These are phyloP conservation scores for Miscanthus sacchariflorus DNA, from an alignment of 202 grass and related monocot species.

Conservation along the genomic window DNA sequence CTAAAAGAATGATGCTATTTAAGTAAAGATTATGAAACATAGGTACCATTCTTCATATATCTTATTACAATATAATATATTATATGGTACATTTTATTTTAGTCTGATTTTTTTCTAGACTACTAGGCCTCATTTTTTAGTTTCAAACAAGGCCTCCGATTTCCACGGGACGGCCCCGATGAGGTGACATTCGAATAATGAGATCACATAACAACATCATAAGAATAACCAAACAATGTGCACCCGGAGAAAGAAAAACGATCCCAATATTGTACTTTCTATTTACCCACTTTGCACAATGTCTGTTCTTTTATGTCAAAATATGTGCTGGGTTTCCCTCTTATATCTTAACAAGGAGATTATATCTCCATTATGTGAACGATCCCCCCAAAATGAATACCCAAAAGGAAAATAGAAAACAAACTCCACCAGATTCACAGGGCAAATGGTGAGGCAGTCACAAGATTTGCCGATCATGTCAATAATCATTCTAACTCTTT, in stretches of 20 bases:
- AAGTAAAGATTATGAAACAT: too few relatives aligned
- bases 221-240: background rate
- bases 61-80: too few relatives aligned
- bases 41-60: too few relatives aligned
- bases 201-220: background rate
- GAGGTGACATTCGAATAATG: background rate
- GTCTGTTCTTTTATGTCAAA: constrained; percentile 32
- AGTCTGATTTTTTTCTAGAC: too few relatives aligned
- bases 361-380: constrained; percentile 34
- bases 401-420: constrained; percentile 14
- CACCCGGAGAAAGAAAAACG: background rate
- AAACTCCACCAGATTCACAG: constrained; percentile 43
- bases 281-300: constrained; percentile 31
- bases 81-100: too few relatives aligned
- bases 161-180: background rate
- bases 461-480: constrained; percentile 41
- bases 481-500: constrained; percentile 40
- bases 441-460: constrained; percentile 21
- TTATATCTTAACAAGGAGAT: constrained; percentile 33
- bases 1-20: too few relatives aligned
- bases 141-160: too few relatives aligned
- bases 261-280: constrained; percentile 38
- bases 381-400: constrained; percentile 42
- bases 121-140: too few relatives aligned
- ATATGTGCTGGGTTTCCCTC: constrained; percentile 10